Evolutionary conservation across 805 yeast species (phyloP), one percentile per base, ranked within the genome.

Genomic region (Pichia cephalocereana): DNA sequence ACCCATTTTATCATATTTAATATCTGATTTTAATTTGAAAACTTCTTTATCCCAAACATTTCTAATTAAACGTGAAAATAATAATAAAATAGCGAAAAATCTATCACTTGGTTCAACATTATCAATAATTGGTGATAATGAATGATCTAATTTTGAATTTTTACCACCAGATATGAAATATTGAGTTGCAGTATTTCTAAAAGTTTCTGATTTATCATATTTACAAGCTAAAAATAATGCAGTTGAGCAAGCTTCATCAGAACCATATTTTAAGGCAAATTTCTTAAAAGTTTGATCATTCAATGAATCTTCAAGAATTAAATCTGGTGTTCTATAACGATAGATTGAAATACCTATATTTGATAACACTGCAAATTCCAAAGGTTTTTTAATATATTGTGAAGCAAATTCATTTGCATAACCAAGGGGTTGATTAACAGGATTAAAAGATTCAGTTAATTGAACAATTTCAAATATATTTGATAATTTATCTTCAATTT

Each of bases 61-160:
- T 53, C 95, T 76, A 53, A 91, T 79, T 17, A 90, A 65, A 55
- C 98, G 76, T 1, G 96, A 76, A 32, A 89, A 70, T 50, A 89
- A 76, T 27, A 88, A 73, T 14, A 91, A 82, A 17, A 87, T 77
- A 43, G 96, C 98, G 62, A 87, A 90, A 58, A 90, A 89, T 55
- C 96, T 72, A 56, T 96, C 95, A 66, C 96, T 86, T 51, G 93
- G 74, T 31, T 86, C 79, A n/a, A 91, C 96, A 62, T 82, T 83
- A 53, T 82, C 86, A 44, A 83, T 72, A 37, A 76, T 44, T 58
- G 76, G 62, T 55, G 74, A 52, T 56, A 54, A 39, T 48, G 60
- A 64, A 45, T 64, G 62, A 42, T 60, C 63, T 43, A 67, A 62
- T 46, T 74, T 68, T 4, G 82, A 74, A 53, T 74, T 74, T 52